Conservation (phyloP, 495 filamentous ascomycete genomes). For the Ascobolus immersus region DNA sequence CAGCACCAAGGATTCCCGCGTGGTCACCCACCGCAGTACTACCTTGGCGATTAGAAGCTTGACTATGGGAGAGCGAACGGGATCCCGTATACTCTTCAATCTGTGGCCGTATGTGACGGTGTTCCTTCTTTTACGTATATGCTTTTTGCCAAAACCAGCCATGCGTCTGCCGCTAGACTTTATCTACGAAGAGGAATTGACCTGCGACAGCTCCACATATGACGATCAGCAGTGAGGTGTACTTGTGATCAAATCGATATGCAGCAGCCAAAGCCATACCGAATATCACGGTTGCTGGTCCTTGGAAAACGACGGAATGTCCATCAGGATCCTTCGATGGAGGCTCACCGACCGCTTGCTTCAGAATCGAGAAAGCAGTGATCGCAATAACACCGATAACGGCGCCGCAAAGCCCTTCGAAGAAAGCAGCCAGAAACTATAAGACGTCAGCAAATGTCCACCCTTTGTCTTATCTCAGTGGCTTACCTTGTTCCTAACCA, state of each 20-base stretch:
- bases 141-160: too few species aligned
- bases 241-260: constrained; percentile 17
- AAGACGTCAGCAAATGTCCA: constrained; percentile 3
- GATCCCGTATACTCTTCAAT: too few species aligned
- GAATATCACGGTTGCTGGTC: constrained; percentile 9
- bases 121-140: too few species aligned
- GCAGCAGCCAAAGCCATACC: constrained; percentile 12
- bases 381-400: constrained; percentile 20
- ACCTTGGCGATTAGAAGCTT: too few species aligned
- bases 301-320: constrained; percentile 4
- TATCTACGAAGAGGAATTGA: constrained; percentile 18
- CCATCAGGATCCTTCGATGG: constrained; percentile 2
- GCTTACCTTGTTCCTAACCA: constrained; percentile 17
- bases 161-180: too few species aligned
- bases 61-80: too few species aligned
- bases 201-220: constrained; percentile 12
- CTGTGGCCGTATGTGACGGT: too few species aligned
- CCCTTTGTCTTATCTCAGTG: not conserved
- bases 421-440: constrained; percentile 17
- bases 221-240: constrained; percentile 10
- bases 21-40: too few species aligned
- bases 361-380: constrained; percentile 14
- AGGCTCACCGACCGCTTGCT: constrained; percentile 7
- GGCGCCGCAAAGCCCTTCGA: constrained; percentile 17
- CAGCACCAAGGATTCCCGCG: too few species aligned